A percentile compares a stretch with the other conserved stretches of the same genome.
Evolutionary conservation across 2,329 filamentous ascomycete genomes (phyloP).

Genomic region (Camptophora hylomeconis): DNA sequence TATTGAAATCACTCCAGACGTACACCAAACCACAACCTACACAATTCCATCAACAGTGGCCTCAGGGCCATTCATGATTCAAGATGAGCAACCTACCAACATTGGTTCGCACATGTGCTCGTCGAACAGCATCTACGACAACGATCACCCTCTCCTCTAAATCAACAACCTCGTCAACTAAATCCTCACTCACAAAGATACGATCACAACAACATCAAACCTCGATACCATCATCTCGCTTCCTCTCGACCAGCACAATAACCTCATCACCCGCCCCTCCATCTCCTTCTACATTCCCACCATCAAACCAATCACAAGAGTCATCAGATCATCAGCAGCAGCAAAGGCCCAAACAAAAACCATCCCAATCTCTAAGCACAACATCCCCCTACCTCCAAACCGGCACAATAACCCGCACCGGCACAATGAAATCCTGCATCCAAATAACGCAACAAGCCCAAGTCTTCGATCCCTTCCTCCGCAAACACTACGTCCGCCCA

Average conservation of each 20-base stretch:
- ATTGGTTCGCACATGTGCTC: too few species aligned
- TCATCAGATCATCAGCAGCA: too few species aligned
- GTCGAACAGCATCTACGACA: neutral
- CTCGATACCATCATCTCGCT: neutral
- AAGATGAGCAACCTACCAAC: too few species aligned
- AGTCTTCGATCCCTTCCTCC: slow-evolving; percentile 11
- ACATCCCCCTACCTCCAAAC: slow-evolving; percentile 3
- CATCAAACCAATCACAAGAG: too few species aligned
- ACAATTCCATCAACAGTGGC: too few species aligned
- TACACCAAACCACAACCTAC: too few species aligned
- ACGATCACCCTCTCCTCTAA: slow-evolving; percentile 3
- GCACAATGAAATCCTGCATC: slow-evolving; percentile 4
- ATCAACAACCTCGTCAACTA: neutral
- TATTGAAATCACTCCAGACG: too few species aligned
- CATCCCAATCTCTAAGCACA: too few species aligned
- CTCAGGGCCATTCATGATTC: too few species aligned
- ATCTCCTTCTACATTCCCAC: neutral
- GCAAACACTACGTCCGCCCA: slow-evolving; percentile 12
- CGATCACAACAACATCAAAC: slow-evolving; percentile 1
- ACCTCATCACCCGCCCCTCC: slow-evolving; percentile 1
- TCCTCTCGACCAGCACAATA: too few species aligned
- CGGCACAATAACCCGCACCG: slow-evolving; percentile 5
- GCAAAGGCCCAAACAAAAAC: too few species aligned
- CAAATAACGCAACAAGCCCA: slow-evolving; percentile 6
- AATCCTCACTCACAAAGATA: too few species aligned